Base-by-base conservation (phyloP, 768 basidiomycete species). In the Podaxis mareebaensis region DNA sequence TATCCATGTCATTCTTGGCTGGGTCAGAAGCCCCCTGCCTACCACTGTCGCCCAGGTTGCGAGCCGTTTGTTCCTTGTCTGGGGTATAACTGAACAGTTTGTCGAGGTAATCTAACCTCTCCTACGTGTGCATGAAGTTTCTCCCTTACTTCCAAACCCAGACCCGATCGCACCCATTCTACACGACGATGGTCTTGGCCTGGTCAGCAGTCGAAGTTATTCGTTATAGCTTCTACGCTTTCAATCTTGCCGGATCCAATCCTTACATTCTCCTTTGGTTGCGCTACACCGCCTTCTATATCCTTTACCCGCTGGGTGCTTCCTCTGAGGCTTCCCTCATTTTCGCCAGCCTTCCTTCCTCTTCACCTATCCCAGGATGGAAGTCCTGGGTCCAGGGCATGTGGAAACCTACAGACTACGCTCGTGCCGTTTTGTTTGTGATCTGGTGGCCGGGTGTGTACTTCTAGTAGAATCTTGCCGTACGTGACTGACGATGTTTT, bases 281-380 rank as follows among this genome's bases (percentile, higher is more conserved):
- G 48, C 93, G 96, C 60, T 99, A 99, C 82, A 92, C 95, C 20
- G 85, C 93, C 7, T 99, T 99, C 76, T 96, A 91, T 75, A 65
- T 95, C 53, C 84, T 98, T n/a, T 99, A 99, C 77, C 95, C 93
- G 4, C 73, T 95, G 24, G 97, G 97, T 51, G 96, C 97, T 0
- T 83, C 85, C 5, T 95, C 93, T 24, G 97, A 99, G 75, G 95
- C 95, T 0, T 85, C 90, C 72, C 81, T 96, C 61, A 90, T 88
- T 70, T 88, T 87, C 70, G 82, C 88, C 1, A 91, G 93, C 4
- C 83, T 97, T 36, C 91, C 92, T 7, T 66, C 66, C 30, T 77
- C 79, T 4, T 75, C 78, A 5, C 78, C 78, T 10, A 66, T 79
- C 58, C 82, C 71, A 40, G 83, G 73, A 64, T 82, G 80, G 79